Conservation (phyloP, 2,329 filamentous ascomycete species). For the Sclerotinia spermophila region DNA sequence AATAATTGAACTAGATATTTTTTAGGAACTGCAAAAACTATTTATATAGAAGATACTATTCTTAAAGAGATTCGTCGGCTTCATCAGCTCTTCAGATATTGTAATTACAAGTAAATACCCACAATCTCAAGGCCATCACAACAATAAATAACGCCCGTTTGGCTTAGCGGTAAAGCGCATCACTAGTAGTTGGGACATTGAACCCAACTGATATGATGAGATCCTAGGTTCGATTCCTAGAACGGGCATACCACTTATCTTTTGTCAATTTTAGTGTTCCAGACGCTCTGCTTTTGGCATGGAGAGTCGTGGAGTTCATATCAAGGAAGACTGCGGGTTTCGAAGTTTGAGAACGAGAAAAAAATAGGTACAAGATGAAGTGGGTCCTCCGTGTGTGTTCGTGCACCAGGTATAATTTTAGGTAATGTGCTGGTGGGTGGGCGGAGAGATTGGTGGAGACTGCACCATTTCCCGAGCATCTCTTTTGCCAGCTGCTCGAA, state of each 20-base stretch:
- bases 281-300: not conserved
- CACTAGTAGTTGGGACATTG: constrained; percentile 6
- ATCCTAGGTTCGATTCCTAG: constrained; percentile 16
- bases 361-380: not conserved
- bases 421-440: not conserved
- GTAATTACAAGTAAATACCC: accelerated
- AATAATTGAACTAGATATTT: too few relatives aligned
- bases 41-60: too few relatives aligned
- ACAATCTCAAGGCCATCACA: accelerated
- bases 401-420: not conserved
- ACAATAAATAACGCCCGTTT: not conserved
- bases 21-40: too few relatives aligned
- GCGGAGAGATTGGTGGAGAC: not conserved
- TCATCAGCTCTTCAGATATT: accelerated
- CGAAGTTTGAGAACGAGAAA: not conserved
- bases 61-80: too few relatives aligned
- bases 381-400: not conserved
- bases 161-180: constrained; percentile 16
- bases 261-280: not conserved
- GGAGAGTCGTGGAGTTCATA: not conserved
- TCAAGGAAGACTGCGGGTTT: not conserved
- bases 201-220: too few relatives aligned
- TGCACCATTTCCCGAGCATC: not conserved
- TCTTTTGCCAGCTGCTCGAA: not conserved
- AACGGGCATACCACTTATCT: not conserved